Conservation (phyloP, 768 basidiomycete species). For the Phylloporus arenicola region DNA sequence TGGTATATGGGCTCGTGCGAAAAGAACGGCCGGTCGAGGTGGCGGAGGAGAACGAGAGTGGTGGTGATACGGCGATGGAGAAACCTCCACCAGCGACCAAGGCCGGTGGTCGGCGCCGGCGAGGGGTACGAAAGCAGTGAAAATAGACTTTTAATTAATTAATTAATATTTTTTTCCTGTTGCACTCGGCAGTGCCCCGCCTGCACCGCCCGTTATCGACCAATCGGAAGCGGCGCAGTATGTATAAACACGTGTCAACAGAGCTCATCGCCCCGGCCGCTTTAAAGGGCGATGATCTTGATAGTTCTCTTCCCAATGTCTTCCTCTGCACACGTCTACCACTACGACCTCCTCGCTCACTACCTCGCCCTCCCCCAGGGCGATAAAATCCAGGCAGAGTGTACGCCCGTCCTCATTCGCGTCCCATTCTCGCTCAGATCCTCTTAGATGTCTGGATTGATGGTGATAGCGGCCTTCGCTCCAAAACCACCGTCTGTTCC, state of each 20-base stretch:
- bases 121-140: slow-evolving; percentile 38
- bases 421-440: slow-evolving; percentile 2
- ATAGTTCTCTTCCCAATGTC: slow-evolving; percentile 14
- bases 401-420: slow-evolving; percentile 37
- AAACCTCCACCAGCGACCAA: slow-evolving; percentile 40
- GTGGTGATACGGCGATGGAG: slow-evolving; percentile 31
- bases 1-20: slow-evolving; percentile 29
- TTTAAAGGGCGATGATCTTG: slow-evolving; percentile 20
- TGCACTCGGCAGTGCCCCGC: slow-evolving; percentile 3
- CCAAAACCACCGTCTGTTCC: slow-evolving; percentile 82
- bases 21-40: slow-evolving; percentile 21
- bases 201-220: slow-evolving; percentile 22
- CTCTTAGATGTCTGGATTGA: slow-evolving; percentile 93
- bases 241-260: slow-evolving; percentile 25
- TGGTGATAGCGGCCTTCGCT: slow-evolving; percentile 89
- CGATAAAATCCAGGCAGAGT: slow-evolving; percentile 91
- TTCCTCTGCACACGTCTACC: slow-evolving; percentile 42
- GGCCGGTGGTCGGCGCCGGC: slow-evolving; percentile 59
- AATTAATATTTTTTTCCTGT: not conserved
- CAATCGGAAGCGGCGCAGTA: slow-evolving; percentile 18
- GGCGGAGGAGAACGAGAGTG: slow-evolving; percentile 36
- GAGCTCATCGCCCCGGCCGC: slow-evolving; percentile 5
- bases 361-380: slow-evolving; percentile 89
- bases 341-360: slow-evolving; percentile 82
- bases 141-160: not conserved